Conservation (phyloP, 1,284 basidiomycete species). For the Moniliella sp. region DNA sequence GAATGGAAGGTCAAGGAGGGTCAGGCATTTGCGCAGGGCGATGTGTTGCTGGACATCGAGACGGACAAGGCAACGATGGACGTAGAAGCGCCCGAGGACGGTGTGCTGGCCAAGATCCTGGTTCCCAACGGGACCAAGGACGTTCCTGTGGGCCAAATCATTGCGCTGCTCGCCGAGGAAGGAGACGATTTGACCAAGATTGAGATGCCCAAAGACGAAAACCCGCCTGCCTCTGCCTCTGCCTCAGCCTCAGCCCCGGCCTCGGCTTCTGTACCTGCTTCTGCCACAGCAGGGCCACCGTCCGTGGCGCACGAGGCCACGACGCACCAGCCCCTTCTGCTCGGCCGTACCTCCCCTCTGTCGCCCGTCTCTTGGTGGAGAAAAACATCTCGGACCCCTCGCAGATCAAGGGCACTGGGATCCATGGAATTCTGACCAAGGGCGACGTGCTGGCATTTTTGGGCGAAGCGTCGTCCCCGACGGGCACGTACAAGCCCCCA, state of each 20-base stretch:
- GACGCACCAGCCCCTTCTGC: too few relatives aligned
- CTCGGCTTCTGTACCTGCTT: too few relatives aligned
- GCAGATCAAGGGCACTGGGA: constrained; percentile 35
- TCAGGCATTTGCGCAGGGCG: constrained; percentile 64
- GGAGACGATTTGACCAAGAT: too few relatives aligned
- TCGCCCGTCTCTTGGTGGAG: constrained; percentile 27
- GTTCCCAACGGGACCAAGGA: constrained; percentile 65
- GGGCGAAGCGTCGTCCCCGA: constrained; percentile 21
- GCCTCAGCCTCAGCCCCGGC: too few relatives aligned
- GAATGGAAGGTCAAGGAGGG: constrained; percentile 93
- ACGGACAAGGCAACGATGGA: constrained; percentile 99
- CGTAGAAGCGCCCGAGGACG: constrained; percentile 92
- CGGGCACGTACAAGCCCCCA: too few relatives aligned
- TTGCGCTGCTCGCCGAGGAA: too few relatives aligned
- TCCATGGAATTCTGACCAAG: constrained; percentile 35
- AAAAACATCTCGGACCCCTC: constrained; percentile 22
- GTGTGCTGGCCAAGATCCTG: constrained; percentile 77
- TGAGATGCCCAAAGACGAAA: too few relatives aligned
- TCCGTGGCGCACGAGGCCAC: too few relatives aligned
- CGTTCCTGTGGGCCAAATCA: constrained; percentile 62
- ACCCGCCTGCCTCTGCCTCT: too few relatives aligned
- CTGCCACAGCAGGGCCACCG: too few relatives aligned
- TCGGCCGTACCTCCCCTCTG: constrained; percentile 35
- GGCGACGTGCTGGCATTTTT: constrained; percentile 36
- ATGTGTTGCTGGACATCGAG: constrained; percentile 89